Evolutionary conservation across 1,284 basidiomycete species (phyloP), one percentile per base, ranked within the genome.

Genomic region (Xanthoconium separans): DNA sequence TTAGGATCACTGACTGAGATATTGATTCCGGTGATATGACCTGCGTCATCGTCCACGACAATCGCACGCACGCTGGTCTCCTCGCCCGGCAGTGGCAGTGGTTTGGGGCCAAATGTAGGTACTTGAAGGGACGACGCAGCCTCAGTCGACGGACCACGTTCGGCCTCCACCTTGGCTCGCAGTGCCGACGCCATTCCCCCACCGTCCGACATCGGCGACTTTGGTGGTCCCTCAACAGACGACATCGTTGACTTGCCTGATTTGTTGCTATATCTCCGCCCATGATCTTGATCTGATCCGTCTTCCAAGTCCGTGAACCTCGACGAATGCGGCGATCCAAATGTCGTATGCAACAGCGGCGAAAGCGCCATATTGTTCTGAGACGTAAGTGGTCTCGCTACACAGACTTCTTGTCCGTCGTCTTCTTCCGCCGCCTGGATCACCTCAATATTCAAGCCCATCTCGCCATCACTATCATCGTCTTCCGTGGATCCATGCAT

Each of bases 341-440:
- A 84, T 2, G 70, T 74, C n/a, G 80, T 77, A 58, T 82, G 79
- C 15, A 83, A 66, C 5, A 82, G 64, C 1, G 81, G 81, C 5
- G 81, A 82, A 2, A 61, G 43, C 41, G 58, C 37, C 29, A 13
- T 22, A 48, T 58, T 4, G 42, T 56, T 46, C 34, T 41, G 6
- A 20, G 47, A 51, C 20, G 47, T 39, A 39, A 59, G 15, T 3
- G 47, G 46, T 41, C 48, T 46, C 31, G 34, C 22, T 2, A 44
- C 30, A 22, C 45, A 39, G 20, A 51, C 44, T 44, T 66, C 60
- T 42, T 50, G 53, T 15, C 22, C 55, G 29, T 41, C 51, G 31
- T 46, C 63, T 47, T 63, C 60, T 18, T 66, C 60, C 18, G 66
- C 58, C 8, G 53, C 47, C 31, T 64, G 62, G 13, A 65, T 50